Base-by-base conservation (phyloP, 1,284 basidiomycete species). In the Caloboletus firmus region DNA sequence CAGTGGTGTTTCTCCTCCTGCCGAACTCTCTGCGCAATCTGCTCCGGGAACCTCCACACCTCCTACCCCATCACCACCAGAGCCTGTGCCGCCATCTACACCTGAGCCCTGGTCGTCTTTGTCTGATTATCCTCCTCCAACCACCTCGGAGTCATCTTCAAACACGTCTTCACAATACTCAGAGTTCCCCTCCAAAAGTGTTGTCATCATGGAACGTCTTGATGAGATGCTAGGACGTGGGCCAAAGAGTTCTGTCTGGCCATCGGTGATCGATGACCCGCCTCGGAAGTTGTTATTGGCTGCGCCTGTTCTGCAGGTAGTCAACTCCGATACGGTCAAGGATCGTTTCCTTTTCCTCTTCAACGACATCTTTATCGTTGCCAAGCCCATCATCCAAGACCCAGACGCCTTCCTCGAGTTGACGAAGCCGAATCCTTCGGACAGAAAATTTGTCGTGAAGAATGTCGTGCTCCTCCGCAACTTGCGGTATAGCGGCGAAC, bases 261-360 rank as follows among this genome's bases (percentile, higher is more conserved):
- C 85, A 12, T 78, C 81, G 40, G 79, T 81, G 31, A 77, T 95
- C 45, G 92, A 94, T 58, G 85, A 92, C 59, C 93, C 95, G 51
- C 93, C 95, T 18, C 81, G 96, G 40, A 93, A 89, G 67, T 75
- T 98, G 24, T 74, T 97, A 17, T 76, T 94, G 37, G 88, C 89
- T 4, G 89, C 90, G 6, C 90, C 94, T 2, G 91, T 97, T 15
- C 78, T 98, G 17, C 96, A 99, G 72, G 93, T 98, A 7, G 93
- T 94, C 64, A 95, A 95, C 72, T 80, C 87, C 34, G 91, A 95
- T 64, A 95, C 91, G 1, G 91, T 97, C 72, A 98, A 99, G 71
- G 95, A 98, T 67, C 87, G 96, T 10, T 95, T 93, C 76, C 79
- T 99, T 13, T 95, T 98, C 75, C 79, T 99, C 22, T 99, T 99